These are phyloP conservation scores for Casaregolazyma lundiana DNA, from an alignment of 1,139 yeast genomes.

Conservation along the genomic window DNA sequence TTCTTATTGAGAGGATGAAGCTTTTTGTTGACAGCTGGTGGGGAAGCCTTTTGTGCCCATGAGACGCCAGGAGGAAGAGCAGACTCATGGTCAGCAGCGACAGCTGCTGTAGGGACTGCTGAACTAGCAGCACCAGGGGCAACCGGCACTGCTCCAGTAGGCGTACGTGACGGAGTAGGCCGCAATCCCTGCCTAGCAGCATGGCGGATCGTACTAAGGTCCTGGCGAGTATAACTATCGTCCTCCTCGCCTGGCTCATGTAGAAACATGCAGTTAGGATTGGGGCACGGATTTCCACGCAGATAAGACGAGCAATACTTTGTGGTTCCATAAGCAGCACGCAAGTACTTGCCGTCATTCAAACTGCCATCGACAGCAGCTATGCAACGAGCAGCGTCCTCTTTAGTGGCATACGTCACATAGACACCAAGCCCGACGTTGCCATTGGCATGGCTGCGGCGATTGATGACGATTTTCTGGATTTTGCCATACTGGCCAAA, in stretches of 20 bases:
- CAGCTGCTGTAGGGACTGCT: conserved; percentile 7
- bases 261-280: conserved; percentile 97
- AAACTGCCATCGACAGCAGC: conserved; percentile 91
- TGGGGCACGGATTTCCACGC: conserved; percentile 94
- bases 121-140: conserved; percentile 26
- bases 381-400: conserved; percentile 91
- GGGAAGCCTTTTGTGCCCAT: conserved; percentile 36
- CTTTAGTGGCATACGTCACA: conserved; percentile 88
- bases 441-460: conserved; percentile 48
- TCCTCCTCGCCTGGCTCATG: conserved; percentile 99
- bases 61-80: conserved; percentile 38
- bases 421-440: conserved; percentile 90
- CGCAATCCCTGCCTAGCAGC: conserved; percentile 23
- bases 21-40: conserved; percentile 29
- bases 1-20: conserved; percentile 44
- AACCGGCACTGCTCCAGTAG: conserved; percentile 32
- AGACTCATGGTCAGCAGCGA: conserved; percentile 18
- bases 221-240: conserved; percentile 91
- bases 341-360: conserved; percentile 77
- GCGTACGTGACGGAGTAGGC: conserved; percentile 28
- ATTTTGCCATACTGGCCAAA: conserved; percentile 98
- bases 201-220: conserved; percentile 73
- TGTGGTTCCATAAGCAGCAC: conserved; percentile 98
- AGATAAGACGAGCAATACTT: conserved; percentile 94
- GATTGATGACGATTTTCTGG: conserved; percentile 87